Percentiles rank a stretch among this genome's conserved stretches.
phyloP scores from a whole-genome alignment of 202 grass and related monocot genomes.

The Panicum hallii region DNA sequence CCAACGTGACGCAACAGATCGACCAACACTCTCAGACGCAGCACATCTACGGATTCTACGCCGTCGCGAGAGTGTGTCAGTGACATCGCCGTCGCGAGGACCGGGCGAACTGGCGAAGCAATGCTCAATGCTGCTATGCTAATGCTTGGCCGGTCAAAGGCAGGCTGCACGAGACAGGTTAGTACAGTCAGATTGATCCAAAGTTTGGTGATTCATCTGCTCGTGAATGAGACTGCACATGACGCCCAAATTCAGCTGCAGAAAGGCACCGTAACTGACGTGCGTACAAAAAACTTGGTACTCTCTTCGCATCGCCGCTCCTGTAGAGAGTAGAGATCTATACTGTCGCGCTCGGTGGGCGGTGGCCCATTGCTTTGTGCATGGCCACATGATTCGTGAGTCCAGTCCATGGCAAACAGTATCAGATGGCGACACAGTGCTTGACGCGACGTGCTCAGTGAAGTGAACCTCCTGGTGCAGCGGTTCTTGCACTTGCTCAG shows the following conservation, averaged over 20 bases:
- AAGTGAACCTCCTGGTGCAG: slow-evolving; percentile 5
- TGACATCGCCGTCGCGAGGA: slow-evolving; percentile 20
- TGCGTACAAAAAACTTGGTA: not conserved
- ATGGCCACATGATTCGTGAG: not conserved
- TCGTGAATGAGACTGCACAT: not conserved
- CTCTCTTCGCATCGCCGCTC: not conserved
- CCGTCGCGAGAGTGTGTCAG: no score
- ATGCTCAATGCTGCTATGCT: no score
- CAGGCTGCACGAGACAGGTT: not conserved
- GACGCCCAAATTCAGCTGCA: not conserved
- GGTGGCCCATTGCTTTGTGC: not conserved
- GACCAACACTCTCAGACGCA: not conserved
- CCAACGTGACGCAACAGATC: slow-evolving; percentile 33
- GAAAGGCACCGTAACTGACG: not conserved
- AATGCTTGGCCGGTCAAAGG: not conserved
- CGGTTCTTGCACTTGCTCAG: slow-evolving; percentile 19
- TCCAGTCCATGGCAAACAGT: slow-evolving; percentile 1
- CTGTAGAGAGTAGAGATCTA: not conserved
- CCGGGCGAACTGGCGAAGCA: not conserved
- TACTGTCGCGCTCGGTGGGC: no score
- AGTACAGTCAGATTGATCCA: not conserved
- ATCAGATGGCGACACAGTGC: slow-evolving; percentile 21
- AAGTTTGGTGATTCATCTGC: not conserved
- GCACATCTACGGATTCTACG: not conserved
- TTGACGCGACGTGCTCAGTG: slow-evolving; percentile 6